Percentiles rank a stretch among this genome's conserved stretches.
Conservation (phyloP, 345 rosid species). For the Syzygium grande region DNA sequence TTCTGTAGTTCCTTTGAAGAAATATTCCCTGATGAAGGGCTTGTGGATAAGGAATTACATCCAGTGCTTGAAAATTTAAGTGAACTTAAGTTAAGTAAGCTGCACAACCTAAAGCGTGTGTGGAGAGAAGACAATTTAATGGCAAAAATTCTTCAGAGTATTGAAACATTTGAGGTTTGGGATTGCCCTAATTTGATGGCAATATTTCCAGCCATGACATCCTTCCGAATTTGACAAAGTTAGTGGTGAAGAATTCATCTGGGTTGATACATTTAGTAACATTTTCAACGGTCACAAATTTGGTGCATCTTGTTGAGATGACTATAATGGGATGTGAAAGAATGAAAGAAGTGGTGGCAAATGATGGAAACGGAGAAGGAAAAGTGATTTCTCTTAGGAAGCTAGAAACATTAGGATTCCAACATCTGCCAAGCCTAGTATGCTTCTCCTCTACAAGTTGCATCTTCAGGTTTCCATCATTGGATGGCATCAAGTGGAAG, state of each 20-base stretch:
- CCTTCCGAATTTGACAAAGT: accelerated
- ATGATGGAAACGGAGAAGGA: neutral
- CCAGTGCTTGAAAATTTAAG: neutral
- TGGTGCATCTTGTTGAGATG: neutral
- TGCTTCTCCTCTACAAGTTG: neutral
- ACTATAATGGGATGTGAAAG: neutral
- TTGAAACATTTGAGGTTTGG: neutral
- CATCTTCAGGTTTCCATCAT: neutral
- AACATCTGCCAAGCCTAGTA: accelerated
- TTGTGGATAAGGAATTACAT: neutral
- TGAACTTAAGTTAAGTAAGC: neutral
- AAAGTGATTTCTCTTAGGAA: neutral
- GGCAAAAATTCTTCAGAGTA: neutral
- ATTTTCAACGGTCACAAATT: accelerated
- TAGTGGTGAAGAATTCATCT: neutral
- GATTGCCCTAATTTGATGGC: neutral
- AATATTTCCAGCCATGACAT: neutral
- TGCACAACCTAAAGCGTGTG: accelerated
- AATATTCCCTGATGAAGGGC: neutral
- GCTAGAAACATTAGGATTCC: accelerated
- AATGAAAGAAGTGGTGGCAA: neutral
- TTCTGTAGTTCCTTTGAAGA: neutral
- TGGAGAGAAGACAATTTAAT: neutral
- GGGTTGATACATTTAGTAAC: accelerated
- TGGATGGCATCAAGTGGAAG: accelerated